Conservation (phyloP, 106 monocot species). For the Acorus gramineus region DNA sequence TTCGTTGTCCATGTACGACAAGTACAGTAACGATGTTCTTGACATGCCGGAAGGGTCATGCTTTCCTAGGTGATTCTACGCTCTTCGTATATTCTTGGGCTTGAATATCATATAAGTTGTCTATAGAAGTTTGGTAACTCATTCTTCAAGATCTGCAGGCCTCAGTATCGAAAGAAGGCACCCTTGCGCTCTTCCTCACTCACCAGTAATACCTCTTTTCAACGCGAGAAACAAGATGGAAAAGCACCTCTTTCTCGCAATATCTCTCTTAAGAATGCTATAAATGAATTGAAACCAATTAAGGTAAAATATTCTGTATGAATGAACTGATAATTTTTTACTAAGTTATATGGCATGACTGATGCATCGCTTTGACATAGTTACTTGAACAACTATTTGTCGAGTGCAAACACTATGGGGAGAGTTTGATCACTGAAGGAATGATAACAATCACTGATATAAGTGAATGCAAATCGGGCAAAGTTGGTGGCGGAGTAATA, state of each 20-base stretch:
- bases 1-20: constrained; percentile 73
- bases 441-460: constrained; percentile 46
- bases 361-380: constrained; percentile 9
- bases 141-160: constrained; percentile 13
- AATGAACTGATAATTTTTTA: neutral
- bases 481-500: constrained; percentile 23
- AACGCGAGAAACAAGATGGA: constrained; percentile 27
- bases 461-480: constrained; percentile 28
- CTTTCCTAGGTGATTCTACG: constrained; percentile 63
- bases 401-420: constrained; percentile 41
- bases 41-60: constrained; percentile 87
- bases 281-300: constrained; percentile 72
- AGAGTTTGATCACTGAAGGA: constrained; percentile 43
- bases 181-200: constrained; percentile 17
- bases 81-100: neutral
- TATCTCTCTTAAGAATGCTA: constrained; percentile 51
- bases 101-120: too few relatives aligned
- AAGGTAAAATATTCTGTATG: constrained; percentile 45
- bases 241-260: constrained; percentile 39
- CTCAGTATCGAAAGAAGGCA: constrained; percentile 37
- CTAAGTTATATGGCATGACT: neutral
- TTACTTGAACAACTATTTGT: constrained; percentile 46
- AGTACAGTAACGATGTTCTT: constrained; percentile 89
- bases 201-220: constrained; percentile 43
- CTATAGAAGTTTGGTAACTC: too few relatives aligned